Evolutionary conservation across 1,284 basidiomycete genomes (phyloP).

Genomic region (Ganoderma resinaceum): DNA sequence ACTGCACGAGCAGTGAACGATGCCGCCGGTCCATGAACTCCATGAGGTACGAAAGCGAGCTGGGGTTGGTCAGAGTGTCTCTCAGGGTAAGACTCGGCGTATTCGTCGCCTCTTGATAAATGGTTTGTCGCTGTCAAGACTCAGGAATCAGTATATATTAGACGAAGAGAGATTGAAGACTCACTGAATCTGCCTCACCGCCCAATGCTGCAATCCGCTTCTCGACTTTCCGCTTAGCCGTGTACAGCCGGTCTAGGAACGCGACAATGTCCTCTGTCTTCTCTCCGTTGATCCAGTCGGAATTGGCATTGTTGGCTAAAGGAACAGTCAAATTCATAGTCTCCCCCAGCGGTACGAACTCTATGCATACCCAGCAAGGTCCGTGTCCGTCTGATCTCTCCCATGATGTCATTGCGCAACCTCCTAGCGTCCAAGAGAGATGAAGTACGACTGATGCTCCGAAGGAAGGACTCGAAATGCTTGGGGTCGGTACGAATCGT

Average conservation of each 20-base stretch:
- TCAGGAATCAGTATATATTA: background rate
- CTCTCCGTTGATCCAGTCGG: constrained; percentile 84
- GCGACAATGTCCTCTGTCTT: constrained; percentile 85
- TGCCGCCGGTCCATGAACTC: constrained; percentile 95
- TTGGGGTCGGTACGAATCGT: constrained; percentile 79
- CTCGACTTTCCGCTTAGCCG: constrained; percentile 87
- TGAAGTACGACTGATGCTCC: constrained; percentile 82
- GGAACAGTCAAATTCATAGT: constrained; percentile 5
- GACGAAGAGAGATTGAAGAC: constrained; percentile 30
- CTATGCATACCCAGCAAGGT: constrained; percentile 63
- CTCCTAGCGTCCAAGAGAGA: constrained; percentile 88
- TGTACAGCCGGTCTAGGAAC: constrained; percentile 88
- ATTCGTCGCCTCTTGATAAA: constrained; percentile 36
- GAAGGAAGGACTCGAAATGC: constrained; percentile 90
- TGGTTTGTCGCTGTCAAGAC: constrained; percentile 31
- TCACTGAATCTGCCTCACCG: constrained; percentile 67
- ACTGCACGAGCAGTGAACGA: constrained; percentile 89
- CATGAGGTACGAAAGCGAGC: constrained; percentile 94
- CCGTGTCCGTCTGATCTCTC: constrained; percentile 85
- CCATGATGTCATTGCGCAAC: constrained; percentile 89
- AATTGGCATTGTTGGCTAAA: constrained; percentile 80
- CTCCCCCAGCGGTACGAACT: background rate
- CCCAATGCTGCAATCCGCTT: constrained; percentile 84
- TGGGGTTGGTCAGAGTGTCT: constrained; percentile 86
- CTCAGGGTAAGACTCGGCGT: constrained; percentile 55